Base-by-base conservation (phyloP, 768 basidiomycete species). In the Tylopilus sp. region DNA sequence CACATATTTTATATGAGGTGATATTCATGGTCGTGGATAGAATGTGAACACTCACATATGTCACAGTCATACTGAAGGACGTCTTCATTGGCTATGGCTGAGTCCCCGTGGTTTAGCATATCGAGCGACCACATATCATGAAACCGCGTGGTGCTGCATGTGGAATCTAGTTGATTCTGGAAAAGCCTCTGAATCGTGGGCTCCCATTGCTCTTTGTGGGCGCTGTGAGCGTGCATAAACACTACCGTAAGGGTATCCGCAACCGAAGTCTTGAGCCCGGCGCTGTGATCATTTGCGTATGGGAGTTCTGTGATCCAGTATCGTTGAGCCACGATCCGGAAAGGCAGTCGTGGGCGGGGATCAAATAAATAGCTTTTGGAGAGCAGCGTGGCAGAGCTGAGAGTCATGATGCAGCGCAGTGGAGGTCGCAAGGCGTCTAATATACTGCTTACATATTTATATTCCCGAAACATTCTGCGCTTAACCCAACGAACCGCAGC, bases 161-260 rank as follows among this genome's bases (percentile, higher is more conserved):
- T 0, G 15, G 4, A 10, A 4, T 20, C 5, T 23, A 20, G 40
- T 21, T 52, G 31, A 12, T 40, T 9, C 11, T 47, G 18, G 13
- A 52, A 56, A 0, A 56, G 46, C 2, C 36, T 48, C 5, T 48
- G 22, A 1, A 56, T 48, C 5, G 18, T 44, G 0, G 48, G 46
- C 1, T 58, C 51, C 55, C 57, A 52, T 0, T 53, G 55, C n/a
- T 56, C 51, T 25, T 59, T 57, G 11, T 51, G 49, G 10, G 3
- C 20, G 7, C 47, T 17, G 15, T 35, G 13, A 17, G 33, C 55
- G 7, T 56, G 51, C 12, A 47, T 13, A 21, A 58, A 56, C 12
- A 56, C 28, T 7, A 48, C 39, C 11, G 49, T 51, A 20, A 33
- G n/a, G 6, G 6, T 28, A 13, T 50, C 25, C 1, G 12, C n/a